phyloP scores from a whole-genome alignment of 2,329 filamentous ascomycete species.

The Beauveria scarabaeidicola region DNA sequence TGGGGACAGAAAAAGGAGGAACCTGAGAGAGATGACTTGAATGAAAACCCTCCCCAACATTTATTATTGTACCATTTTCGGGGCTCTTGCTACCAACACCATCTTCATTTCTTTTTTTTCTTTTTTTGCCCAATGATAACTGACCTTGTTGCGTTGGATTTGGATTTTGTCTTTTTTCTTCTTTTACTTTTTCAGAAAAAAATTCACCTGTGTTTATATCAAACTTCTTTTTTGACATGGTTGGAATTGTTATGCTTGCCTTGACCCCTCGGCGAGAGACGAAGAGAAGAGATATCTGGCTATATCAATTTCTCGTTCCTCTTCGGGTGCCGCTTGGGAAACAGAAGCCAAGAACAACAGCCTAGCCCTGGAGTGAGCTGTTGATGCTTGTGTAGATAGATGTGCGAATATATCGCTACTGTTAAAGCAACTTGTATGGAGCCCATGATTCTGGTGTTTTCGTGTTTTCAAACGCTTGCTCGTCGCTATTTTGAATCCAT shows the following conservation, averaged over 20 bases:
- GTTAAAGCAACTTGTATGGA: background rate
- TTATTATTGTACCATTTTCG: background rate
- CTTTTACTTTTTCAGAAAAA: background rate
- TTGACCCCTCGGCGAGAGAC: background rate
- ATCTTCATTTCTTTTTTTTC: background rate
- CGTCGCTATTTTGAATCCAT: background rate
- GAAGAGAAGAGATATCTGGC: slow-evolving; percentile 1
- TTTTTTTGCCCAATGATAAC: background rate
- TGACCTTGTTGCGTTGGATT: background rate
- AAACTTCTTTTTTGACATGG: background rate
- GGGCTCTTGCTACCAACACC: background rate
- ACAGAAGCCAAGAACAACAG: background rate
- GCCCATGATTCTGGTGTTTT: background rate
- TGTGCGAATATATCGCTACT: background rate
- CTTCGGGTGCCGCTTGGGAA: background rate
- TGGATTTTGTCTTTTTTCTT: background rate
- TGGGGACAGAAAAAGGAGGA: background rate
- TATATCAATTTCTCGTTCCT: background rate
- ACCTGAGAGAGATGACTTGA: background rate
- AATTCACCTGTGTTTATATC: background rate
- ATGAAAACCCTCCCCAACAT: background rate
- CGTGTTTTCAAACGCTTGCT: too few species aligned
- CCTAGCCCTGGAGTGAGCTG: background rate
- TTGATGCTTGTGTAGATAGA: slow-evolving; percentile 1
- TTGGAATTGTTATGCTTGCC: background rate